Conservation (phyloP, 148 eudicot species). For the Chenopodium suecicum region DNA sequence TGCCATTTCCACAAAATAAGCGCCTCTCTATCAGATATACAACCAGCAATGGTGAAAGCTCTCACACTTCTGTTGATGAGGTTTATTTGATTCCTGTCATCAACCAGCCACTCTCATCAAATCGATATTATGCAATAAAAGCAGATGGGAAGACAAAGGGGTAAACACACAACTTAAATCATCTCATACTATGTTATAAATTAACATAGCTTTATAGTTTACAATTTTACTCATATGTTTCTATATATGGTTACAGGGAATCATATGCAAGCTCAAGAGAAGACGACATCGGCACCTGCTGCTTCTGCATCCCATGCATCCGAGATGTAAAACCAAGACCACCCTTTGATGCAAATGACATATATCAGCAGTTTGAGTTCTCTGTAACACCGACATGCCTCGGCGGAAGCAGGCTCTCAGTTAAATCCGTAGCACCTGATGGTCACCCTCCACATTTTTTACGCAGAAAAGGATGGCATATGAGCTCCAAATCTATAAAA, state of each 20-base stretch:
- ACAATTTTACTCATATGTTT: no score
- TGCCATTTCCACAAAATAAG: slow-evolving; percentile 42
- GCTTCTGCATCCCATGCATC: slow-evolving; percentile 13
- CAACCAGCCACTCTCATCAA: slow-evolving; percentile 32
- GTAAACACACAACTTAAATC: slow-evolving; percentile 11
- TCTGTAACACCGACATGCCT: slow-evolving; percentile 5
- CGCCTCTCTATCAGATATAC: slow-evolving; percentile 10
- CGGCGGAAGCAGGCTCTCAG: slow-evolving; percentile 16
- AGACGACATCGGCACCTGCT: slow-evolving; percentile 19
- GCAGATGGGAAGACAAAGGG: slow-evolving; percentile 24
- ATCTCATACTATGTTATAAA: background rate
- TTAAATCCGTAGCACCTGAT: slow-evolving; percentile 45
- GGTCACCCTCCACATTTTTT: slow-evolving; percentile 51
- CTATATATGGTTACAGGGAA: slow-evolving; percentile 10
- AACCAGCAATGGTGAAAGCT: background rate
- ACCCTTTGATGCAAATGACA: slow-evolving; percentile 22
- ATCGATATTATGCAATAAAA: slow-evolving; percentile 33
- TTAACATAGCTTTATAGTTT: no score
- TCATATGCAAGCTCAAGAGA: slow-evolving; percentile 24
- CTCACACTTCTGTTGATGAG: background rate
- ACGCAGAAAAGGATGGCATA: slow-evolving; percentile 34
- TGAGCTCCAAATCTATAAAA: slow-evolving; percentile 31
- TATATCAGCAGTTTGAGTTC: slow-evolving; percentile 58
- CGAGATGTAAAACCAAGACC: slow-evolving; percentile 24
- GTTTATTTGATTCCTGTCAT: slow-evolving; percentile 31